Evolutionary conservation across 2,329 filamentous ascomycete species (phyloP).

Genomic region (Talaromyces sp.): DNA sequence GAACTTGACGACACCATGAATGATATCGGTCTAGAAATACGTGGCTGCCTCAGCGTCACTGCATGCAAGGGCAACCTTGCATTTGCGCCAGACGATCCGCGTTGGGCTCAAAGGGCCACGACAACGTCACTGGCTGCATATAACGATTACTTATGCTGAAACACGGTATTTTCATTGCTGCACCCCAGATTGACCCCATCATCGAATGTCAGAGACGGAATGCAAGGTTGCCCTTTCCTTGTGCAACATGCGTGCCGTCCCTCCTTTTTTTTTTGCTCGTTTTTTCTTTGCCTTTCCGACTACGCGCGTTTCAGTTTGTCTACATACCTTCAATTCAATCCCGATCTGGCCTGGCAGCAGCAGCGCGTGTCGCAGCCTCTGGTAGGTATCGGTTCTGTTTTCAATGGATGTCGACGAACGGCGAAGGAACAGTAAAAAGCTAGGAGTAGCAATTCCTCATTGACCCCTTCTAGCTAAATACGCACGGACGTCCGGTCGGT

Average conservation of each 20-base stretch:
- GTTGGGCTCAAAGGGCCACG: not conserved
- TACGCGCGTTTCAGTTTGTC: not conserved
- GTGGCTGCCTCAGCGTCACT: not conserved
- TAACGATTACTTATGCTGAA: not conserved
- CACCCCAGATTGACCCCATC: not conserved
- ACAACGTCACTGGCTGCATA: not conserved
- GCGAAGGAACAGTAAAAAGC: not conserved
- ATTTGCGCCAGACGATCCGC: not conserved
- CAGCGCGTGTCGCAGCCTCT: constrained; percentile 8
- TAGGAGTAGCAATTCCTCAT: constrained; percentile 1
- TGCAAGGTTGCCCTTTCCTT: not conserved
- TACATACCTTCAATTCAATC: constrained; percentile 6
- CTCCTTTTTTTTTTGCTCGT: not conserved
- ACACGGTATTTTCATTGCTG: not conserved
- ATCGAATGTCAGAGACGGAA: not conserved
- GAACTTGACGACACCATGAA: not conserved
- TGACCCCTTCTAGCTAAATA: not conserved
- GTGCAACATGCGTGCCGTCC: not conserved
- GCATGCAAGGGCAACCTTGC: constrained; percentile 4
- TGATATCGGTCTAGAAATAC: not conserved
- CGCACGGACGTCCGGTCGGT: constrained; percentile 10
- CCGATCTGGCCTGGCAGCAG: not conserved
- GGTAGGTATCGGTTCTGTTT: not conserved
- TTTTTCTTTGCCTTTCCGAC: not conserved
- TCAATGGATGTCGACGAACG: not conserved